Conservation (phyloP, 768 basidiomycete species). For the Exidia glandulosa region DNA sequence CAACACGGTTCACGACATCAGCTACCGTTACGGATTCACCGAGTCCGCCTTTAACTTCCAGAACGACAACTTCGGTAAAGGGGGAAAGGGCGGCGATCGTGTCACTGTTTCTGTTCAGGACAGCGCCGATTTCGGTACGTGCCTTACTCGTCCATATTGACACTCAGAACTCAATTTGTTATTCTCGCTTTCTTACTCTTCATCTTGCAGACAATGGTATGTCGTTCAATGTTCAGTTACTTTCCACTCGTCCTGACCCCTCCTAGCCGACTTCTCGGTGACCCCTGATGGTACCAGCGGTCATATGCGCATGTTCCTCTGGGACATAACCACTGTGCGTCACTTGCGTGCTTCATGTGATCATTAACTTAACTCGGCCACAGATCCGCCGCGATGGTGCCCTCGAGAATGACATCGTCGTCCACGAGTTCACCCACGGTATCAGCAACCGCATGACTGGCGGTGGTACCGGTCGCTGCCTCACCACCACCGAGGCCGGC, state of each 20-base stretch:
- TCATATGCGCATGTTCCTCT: slow-evolving; percentile 16
- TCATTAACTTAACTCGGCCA: slow-evolving; percentile 13
- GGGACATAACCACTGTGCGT: slow-evolving; percentile 7
- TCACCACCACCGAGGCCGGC: slow-evolving; percentile 50
- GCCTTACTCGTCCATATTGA: no score
- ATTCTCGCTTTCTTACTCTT: neutral
- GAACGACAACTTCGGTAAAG: slow-evolving; percentile 39
- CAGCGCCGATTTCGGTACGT: no score
- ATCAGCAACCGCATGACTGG: slow-evolving; percentile 39
- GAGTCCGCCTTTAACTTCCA: slow-evolving; percentile 53
- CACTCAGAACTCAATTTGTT: slow-evolving; percentile 26
- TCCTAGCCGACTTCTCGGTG: slow-evolving; percentile 28
- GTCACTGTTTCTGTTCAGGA: slow-evolving; percentile 44
- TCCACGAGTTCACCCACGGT: slow-evolving; percentile 40
- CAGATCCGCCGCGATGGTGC: slow-evolving; percentile 55
- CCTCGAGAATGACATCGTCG: slow-evolving; percentile 42
- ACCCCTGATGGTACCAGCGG: slow-evolving; percentile 32
- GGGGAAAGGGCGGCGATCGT: slow-evolving; percentile 38
- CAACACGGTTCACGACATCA: slow-evolving; percentile 47
- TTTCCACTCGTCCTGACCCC: slow-evolving; percentile 20
- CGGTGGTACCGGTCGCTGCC: slow-evolving; percentile 47
- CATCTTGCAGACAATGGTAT: no score
- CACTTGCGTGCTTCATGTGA: neutral
- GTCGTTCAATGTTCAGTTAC: neutral
- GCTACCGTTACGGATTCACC: slow-evolving; percentile 48